Evolutionary conservation across 345 rosid species (phyloP), one percentile per base, ranked within the genome.

Genomic region (Euclidium syriacum): DNA sequence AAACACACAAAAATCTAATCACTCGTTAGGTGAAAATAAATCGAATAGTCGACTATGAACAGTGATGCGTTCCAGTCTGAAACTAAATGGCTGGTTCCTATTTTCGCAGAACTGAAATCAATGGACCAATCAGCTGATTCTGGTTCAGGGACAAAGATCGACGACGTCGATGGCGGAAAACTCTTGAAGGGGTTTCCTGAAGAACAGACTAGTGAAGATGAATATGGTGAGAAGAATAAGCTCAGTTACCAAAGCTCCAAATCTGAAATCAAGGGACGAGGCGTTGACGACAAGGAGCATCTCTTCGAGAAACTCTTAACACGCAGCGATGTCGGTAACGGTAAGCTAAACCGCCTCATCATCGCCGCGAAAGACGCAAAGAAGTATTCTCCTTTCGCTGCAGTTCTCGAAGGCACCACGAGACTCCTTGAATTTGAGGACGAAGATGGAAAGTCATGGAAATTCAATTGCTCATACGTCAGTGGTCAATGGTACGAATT

Each of bases 371-470:
- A n/a, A 39, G n/a, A n/a, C n/a, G n/a, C 43, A 1, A 16, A 14
- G 6, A 2, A 3, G 6, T n/a, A 14, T 11, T 11, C 7, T 15
- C 14, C 7, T 4, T 17, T 11, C 14, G 54, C 71, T n/a, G 58
- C 75, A 4, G 66, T 75, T 48, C 57, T 68, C 12, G 69, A 64
- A 11, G 74, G 63, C 54, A 65, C 78, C 3, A 73, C 51, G 1
- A 77, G 10, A 24, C 5, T 73, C 23, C 79, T 83, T 68, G 62
- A 77, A 40, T 81, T 85, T 55, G 92, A 86, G 57, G 92, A 86
- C 41, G 92, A 83, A 81, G 67, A 81, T 0, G 94, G 87, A 19
- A 83, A 78, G 82, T 58, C 47, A 22, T 86, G 94, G 94, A 47
- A 66, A 26, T 81, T 86, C 44, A 60, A 81, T 4, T 80, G 72